Evolutionary conservation across 805 yeast species (phyloP).

Genomic region (Grigorovia yakushimaensis): DNA sequence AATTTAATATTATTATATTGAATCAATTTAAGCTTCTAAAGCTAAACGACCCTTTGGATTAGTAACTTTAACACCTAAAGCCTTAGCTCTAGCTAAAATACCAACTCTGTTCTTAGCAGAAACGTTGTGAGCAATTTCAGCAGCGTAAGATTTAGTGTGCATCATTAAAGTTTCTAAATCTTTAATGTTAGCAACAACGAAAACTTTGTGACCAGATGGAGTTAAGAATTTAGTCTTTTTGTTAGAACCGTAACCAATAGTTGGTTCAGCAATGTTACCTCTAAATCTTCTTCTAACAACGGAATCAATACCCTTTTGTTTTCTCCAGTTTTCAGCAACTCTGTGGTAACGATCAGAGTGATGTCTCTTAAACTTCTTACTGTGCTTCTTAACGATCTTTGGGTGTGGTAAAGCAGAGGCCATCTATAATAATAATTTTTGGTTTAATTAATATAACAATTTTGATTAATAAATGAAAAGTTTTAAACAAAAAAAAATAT

Average conservation of each 20-base stretch:
- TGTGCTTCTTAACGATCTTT: conserved; percentile 99
- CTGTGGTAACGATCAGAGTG: conserved; percentile 99
- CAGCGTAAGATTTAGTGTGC: conserved; percentile 98
- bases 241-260: conserved; percentile 99
- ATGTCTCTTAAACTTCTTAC: conserved; percentile 98
- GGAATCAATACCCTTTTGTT: conserved; percentile 99
- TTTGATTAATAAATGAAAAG: too few relatives aligned
- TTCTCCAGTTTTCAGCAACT: conserved; percentile 99
- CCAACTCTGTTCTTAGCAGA: conserved; percentile 97
- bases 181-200: conserved; percentile 82
- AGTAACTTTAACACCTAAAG: conserved; percentile 97
- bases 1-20: conserved; percentile 2
- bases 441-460: background rate
- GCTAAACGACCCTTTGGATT: conserved; percentile 98
- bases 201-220: conserved; percentile 98
- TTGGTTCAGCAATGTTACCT: conserved; percentile 98
- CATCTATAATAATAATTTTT: conserved; percentile 39
- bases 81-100: conserved; percentile 93
- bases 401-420: conserved; percentile 98
- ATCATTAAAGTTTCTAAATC: conserved; percentile 92
- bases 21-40: conserved; percentile 73
- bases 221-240: conserved; percentile 92
- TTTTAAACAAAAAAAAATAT: too few relatives aligned
- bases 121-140: conserved; percentile 98
- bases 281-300: conserved; percentile 99